phyloP scores from a whole-genome alignment of 257 asterid genomes.

The Primulina huaijiensis region DNA sequence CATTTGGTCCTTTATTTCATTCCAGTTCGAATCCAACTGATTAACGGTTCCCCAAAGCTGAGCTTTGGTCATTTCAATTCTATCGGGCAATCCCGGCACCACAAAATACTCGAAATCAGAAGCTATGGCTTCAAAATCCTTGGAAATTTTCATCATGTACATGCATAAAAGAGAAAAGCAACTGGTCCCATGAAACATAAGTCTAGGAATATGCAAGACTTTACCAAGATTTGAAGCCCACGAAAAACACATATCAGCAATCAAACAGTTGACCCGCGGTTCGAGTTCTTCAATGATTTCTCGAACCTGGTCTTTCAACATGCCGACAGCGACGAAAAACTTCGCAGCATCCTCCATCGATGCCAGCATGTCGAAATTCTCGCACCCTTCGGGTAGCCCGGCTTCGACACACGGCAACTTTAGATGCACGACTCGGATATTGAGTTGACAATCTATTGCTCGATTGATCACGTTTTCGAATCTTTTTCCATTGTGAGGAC shows the following conservation, averaged over 20 bases:
- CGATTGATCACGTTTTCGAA: constrained; percentile 23
- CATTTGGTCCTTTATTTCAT: constrained; percentile 10
- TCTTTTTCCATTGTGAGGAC: constrained; percentile 37
- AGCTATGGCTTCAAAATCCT: constrained; percentile 2
- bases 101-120: constrained; percentile 40
- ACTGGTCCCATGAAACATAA: constrained; percentile 44
- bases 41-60: constrained; percentile 31
- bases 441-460: constrained; percentile 30
- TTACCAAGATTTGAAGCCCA: constrained; percentile 40
- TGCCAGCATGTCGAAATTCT: constrained; percentile 42
- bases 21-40: constrained; percentile 19
- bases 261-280: constrained; percentile 46
- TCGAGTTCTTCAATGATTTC: constrained; percentile 30
- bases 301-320: constrained; percentile 38
- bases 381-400: constrained; percentile 53
- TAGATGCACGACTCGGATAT: constrained; percentile 29
- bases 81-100: constrained; percentile 45
- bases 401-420: constrained; percentile 38
- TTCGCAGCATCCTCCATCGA: constrained; percentile 19
- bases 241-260: constrained; percentile 34
- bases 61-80: constrained; percentile 39
- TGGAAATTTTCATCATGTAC: background rate
- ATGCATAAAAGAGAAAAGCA: constrained; percentile 33
- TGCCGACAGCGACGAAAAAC: constrained; percentile 34
- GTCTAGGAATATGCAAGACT: constrained; percentile 39